These are phyloP conservation scores for sweet orange (Citrus sinensis) DNA, from an alignment of 345 rosid species.

Conservation along the genomic window DNA sequence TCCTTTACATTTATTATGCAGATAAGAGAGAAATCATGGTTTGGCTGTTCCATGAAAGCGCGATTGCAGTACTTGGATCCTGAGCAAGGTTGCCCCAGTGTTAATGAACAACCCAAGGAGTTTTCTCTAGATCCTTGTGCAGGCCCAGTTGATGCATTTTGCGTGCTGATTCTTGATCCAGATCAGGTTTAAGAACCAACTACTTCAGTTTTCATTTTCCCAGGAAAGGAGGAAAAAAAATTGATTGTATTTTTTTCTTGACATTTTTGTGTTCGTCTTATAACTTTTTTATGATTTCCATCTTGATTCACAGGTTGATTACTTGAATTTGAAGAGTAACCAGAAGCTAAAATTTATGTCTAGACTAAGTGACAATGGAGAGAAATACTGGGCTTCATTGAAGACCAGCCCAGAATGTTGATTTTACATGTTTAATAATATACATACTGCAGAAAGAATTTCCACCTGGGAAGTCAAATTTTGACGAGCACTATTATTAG, in stretches of 20 bases:
- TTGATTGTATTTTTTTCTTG: not conserved
- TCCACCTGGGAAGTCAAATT: not conserved
- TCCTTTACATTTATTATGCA: conserved; percentile 26
- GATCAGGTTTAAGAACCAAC: conserved; percentile 51
- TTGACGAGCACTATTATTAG: not conserved
- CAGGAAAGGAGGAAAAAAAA: not conserved
- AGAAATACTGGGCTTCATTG: conserved; percentile 60
- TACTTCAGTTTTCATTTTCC: not conserved
- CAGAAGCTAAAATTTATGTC: conserved; percentile 58
- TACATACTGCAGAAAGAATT: not conserved
- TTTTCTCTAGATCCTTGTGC: conserved; percentile 52
- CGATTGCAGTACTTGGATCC: conserved; percentile 65
- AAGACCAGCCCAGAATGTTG: conserved; percentile 50
- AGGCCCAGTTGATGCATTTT: conserved; percentile 61
- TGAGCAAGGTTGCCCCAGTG: conserved; percentile 57
- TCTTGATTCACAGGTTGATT: conserved; percentile 64
- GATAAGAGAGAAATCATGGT: conserved; percentile 85
- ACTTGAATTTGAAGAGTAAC: conserved; percentile 78
- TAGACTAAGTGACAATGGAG: conserved; percentile 33
- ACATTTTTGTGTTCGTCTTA: not conserved
- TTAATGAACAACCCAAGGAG: conserved; percentile 34
- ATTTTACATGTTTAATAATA: not conserved
- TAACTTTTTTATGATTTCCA: not conserved
- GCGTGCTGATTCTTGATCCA: conserved; percentile 73
- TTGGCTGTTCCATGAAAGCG: conserved; percentile 61